Base-by-base conservation (phyloP, 179 eudicot species). In the Monotropa hypopitys region DNA sequence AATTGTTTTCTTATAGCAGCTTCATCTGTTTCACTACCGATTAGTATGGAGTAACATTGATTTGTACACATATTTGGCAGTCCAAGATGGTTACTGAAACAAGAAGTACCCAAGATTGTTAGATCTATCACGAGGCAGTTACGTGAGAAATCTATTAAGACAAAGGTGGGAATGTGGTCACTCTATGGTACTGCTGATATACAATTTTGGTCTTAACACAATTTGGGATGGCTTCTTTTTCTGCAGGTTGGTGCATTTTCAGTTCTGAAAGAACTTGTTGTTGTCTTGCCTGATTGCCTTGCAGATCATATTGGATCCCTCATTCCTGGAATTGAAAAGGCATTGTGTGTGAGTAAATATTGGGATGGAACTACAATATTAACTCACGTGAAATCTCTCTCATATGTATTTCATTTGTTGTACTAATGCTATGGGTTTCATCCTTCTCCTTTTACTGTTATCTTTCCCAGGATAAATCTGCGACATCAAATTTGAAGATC, bases 291-390 rank as follows among this genome's bases (percentile, higher is more conserved):
- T 50, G 98, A 94, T 81, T 90, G 98, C 84, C 90, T 96, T 81
- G 90, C 94, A 69, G 98, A 96, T 70, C 98, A 96, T 72, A 91
- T 96, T 80, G 99, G 98, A 50, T 93, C 92, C 13, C 83, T 96
- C 28, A 84, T 92, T 78, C 92, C 98, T 74, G 99, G 99, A 83
- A 94, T 96, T 78, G 98, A 91, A 84, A 96, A 91, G 83, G 99
- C 99, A 75, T 82, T 96, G 71, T 88, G 88, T 70, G 99, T 96
- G 84, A 87, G 98, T 84, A 67, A 47, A 21, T 47, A 35, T 6
- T 33, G n/a, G n/a, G 26, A 43, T 47, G 21, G 20, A 51, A 30
- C 13, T 26, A 23, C 56, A 10, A 15, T 46, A 66, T 13, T 51
- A 4, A 67, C 61, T 21, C 16, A 21, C 28, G 15, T 61, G 43